phyloP scores from a whole-genome alignment of 2,329 filamentous ascomycete genomes.

The Lecanosticta acicola region DNA sequence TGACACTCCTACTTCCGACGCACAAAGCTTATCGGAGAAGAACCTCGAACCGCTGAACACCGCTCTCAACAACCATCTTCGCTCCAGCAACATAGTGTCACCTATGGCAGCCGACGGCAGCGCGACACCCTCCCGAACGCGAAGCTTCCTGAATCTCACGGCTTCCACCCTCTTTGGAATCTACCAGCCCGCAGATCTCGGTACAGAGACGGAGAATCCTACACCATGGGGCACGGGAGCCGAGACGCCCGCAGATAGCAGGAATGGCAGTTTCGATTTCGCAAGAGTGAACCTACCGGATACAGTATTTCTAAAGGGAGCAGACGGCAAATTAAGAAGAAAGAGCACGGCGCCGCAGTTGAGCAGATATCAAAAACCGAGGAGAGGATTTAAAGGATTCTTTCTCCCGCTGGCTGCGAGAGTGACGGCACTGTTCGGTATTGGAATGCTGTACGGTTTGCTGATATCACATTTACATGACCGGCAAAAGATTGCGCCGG shows the following conservation, averaged over 20 bases:
- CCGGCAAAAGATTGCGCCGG: slow-evolving; percentile 57
- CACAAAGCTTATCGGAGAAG: slow-evolving; percentile 14
- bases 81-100: slow-evolving; percentile 2
- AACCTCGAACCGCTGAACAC: slow-evolving; percentile 10
- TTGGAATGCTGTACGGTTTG: slow-evolving; percentile 77
- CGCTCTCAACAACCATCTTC: slow-evolving; percentile 1
- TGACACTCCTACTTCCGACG: slow-evolving; percentile 22
- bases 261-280: slow-evolving; percentile 25
- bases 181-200: slow-evolving; percentile 63
- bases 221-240: slow-evolving; percentile 71
- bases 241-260: slow-evolving; percentile 53
- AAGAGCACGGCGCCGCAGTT: slow-evolving; percentile 23
- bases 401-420: slow-evolving; percentile 40
- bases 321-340: slow-evolving; percentile 21
- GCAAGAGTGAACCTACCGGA: slow-evolving; percentile 20
- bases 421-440: slow-evolving; percentile 59
- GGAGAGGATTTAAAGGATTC: slow-evolving; percentile 26
- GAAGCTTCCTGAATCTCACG: slow-evolving; percentile 79
- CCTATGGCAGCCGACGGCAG: slow-evolving; percentile 15
- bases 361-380: slow-evolving; percentile 13
- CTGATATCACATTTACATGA: slow-evolving; percentile 76
- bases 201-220: slow-evolving; percentile 48
- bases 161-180: slow-evolving; percentile 88
- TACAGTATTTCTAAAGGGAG: slow-evolving; percentile 18
- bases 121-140: slow-evolving; percentile 56